Evolutionary conservation across 768 basidiomycete species (phyloP), one percentile per base, ranked within the genome.

Genomic region (Serendipita sp.): DNA sequence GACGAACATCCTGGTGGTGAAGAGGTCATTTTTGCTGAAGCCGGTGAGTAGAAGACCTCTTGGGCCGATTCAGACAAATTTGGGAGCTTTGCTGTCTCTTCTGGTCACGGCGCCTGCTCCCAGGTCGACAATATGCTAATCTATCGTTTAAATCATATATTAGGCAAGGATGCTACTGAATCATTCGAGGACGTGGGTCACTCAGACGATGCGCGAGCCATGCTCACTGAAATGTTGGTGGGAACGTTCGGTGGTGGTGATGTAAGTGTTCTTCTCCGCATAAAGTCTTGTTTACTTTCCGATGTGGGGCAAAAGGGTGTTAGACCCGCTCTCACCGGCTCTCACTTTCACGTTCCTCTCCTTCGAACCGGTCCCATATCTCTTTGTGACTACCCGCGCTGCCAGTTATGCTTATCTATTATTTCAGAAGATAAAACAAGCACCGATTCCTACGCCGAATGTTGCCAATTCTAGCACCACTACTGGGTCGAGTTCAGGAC

Each of bases 1-100:
- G 94, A 97, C 77, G 94, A 95, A 94, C 94, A 96, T 72, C 94
- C 93, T 28, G 95, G 95, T 74, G 96, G 96, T 68, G 96, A 98
- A 78, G 96, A 99, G 78, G 95, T 99, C 64, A 83, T 99, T 67
- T 75, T 97, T 63, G 87, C 89, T 66, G 96, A 99, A 77, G 86
- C 84, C 72, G 89, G 90, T 86, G 76, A 72, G 88, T 80, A 72
- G 74, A 67, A 16, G 28, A 34, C 34, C 35, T 23, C 23, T 35
- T 52, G 68, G 65, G 18, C 15, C 32, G 16, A 23, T 45, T 23
- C 23, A 34, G 16, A 4, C n/a, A 23, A 30, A 45, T 56, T 51
- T 36, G 16, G 11, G 44, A 44, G 44, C 32, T 36, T 3, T 46
- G 11, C n/a, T 28, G 30, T 4, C 5, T n/a, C 30, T 10, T 32